These are phyloP conservation scores for Puccinia brachypodii DNA, from an alignment of 1,284 basidiomycete genomes.

Conservation along the genomic window DNA sequence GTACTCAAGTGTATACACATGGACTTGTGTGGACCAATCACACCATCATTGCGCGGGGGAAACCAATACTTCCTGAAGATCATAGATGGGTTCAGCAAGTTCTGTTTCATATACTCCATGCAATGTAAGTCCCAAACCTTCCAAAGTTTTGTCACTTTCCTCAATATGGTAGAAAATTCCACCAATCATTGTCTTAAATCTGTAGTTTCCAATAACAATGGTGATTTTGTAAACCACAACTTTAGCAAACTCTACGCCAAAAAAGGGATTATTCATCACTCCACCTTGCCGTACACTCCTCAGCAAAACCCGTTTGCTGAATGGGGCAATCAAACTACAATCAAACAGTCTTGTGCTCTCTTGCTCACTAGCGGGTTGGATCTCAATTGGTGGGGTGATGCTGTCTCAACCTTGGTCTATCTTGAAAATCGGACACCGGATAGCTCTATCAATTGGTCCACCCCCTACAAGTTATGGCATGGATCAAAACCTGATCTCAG, in stretches of 20 bases:
- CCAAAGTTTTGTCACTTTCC: not conserved
- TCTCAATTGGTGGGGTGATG: slow-evolving; percentile 2
- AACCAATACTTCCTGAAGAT: slow-evolving; percentile 12
- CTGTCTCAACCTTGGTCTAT: not conserved
- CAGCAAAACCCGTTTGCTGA: slow-evolving; percentile 11
- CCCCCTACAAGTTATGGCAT: not conserved
- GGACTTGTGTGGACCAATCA: slow-evolving; percentile 1
- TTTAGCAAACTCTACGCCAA: not conserved
- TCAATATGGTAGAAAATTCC: not conserved
- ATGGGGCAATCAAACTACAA: not conserved
- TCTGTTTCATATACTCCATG: not conserved
- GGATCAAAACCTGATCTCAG: not conserved
- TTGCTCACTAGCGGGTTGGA: not conserved
- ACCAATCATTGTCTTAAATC: not conserved
- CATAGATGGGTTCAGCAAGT: slow-evolving; percentile 1
- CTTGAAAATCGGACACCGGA: slow-evolving; percentile 3
- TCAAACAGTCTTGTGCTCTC: not conserved
- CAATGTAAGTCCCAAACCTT: slow-evolving; percentile 14
- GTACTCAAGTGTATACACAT: slow-evolving; percentile 16
- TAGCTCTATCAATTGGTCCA: not conserved
- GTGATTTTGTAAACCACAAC: not conserved
- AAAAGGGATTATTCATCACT: not conserved
- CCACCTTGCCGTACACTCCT: not conserved
- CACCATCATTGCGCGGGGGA: not conserved
- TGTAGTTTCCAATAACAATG: slow-evolving; percentile 10